Evolutionary conservation across 805 yeast genomes (phyloP).

Genomic region (Metschnikowia amazonensis): DNA sequence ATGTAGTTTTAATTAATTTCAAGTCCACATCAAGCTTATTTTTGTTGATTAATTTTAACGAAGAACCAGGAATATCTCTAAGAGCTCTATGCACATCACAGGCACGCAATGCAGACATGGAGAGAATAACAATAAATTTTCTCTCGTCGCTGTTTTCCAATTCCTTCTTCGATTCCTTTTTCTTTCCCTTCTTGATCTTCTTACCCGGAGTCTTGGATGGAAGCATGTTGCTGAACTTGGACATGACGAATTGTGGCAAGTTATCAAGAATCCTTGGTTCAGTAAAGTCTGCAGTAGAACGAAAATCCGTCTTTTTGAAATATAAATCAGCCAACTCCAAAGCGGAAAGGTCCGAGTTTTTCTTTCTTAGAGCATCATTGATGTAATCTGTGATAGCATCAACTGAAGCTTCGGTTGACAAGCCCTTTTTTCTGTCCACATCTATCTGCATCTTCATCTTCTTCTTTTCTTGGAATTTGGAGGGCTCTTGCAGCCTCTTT

Average conservation of each 20-base stretch:
- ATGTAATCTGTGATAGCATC: conserved; percentile 65
- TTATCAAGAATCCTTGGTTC: conserved; percentile 53
- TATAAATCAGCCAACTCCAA: conserved; percentile 69
- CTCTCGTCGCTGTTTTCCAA: conserved; percentile 24
- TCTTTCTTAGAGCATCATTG: conserved; percentile 54
- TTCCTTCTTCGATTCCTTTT: conserved; percentile 24
- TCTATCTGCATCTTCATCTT: conserved; percentile 64
- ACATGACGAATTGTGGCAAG: conserved; percentile 50
- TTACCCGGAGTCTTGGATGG: conserved; percentile 29
- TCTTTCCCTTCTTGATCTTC: conserved; percentile 26
- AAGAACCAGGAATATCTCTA: conserved; percentile 45
- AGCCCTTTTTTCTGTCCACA: conserved; percentile 48
- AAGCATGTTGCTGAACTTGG: conserved; percentile 46
- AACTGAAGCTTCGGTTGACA: conserved; percentile 51
- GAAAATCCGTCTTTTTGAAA: conserved; percentile 51
- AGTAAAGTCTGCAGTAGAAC: conserved; percentile 56
- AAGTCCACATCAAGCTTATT: conserved; percentile 66
- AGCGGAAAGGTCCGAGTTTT: conserved; percentile 65
- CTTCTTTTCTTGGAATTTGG: conserved; percentile 59
- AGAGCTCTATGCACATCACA: conserved; percentile 77
- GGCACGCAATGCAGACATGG: conserved; percentile 80
- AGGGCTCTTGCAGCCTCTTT: conserved; percentile 28
- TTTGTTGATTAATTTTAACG: conserved; percentile 71
- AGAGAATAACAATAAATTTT: conserved; percentile 49
- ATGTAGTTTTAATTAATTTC: conserved; percentile 39